Base-by-base conservation (phyloP, 106 monocot species). In the Acorus gramineus region DNA sequence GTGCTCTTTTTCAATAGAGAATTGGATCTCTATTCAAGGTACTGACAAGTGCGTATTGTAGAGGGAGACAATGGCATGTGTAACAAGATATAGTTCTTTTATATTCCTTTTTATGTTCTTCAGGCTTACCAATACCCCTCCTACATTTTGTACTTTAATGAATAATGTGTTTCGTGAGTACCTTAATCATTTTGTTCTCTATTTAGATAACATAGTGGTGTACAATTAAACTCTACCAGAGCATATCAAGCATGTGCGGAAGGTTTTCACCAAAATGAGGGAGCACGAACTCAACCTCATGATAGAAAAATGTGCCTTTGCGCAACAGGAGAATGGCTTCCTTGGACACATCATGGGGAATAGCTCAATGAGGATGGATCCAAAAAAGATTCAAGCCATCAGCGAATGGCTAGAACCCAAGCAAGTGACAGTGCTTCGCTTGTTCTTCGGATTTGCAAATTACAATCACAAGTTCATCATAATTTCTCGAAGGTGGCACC, bases 201-300 rank as follows among this genome's bases (percentile, higher is more conserved):
- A 59, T 46, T 45, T 59, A 4, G 58, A 73, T 57, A 65, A 66
- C 44, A 65, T 65, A 10, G 13, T 73, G 14, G 11, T 65, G 0
- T 73, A 66, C 6, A 64, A 42, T 8, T 0, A 42, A 0, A 49
- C 42, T 0, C n/a, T 63, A 4, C 14, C 13, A 2, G 56, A 56
- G 1, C 56, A 72, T 42, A 0, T 62, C 0, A 8, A 14, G 3
- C 64, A 72, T 10, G 10, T 72, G 5, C 10, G 55, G 11, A 5
- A 2, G 0, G 46, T 71, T 1, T 57, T 56, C 11, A 3, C 48
- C 1, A 11, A 43, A 0, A 8, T 64, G 2, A 4, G 14, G 0
- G 7, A 56, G 12, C 6, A 62, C 8, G 3, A 47, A 5, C 12
- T 71, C 3, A 8, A n/a, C 11, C 0, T 63, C 8, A 72, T 64